phyloP scores from a whole-genome alignment of 306 rosid species.

The Cucurbita maxima region DNA sequence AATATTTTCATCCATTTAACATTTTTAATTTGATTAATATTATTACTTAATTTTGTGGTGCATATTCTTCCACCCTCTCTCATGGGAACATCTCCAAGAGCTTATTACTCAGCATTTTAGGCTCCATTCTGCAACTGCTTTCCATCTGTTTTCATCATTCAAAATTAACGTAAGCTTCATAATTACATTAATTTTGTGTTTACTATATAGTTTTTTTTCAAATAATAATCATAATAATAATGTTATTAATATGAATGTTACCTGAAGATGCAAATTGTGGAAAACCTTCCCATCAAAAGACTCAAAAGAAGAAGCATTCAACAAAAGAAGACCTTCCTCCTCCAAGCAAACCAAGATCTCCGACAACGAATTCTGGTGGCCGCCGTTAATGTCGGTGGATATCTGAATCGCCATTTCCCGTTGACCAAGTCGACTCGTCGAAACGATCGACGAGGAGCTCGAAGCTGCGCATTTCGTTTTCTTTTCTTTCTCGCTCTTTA shows the following conservation, averaged over 20 bases:
- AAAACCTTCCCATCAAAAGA: slow-evolving; percentile 38
- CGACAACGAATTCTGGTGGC: slow-evolving; percentile 21
- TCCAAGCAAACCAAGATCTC: slow-evolving; percentile 33
- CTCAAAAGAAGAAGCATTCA: slow-evolving; percentile 49
- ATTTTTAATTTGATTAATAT: not conserved
- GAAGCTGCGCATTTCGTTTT: not conserved
- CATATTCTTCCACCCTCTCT: not conserved
- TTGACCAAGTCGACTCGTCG: slow-evolving; percentile 32
- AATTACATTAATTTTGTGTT: too few species aligned
- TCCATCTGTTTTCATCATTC: not conserved
- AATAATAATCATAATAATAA: not conserved
- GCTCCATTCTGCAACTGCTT: not conserved
- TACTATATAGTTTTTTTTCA: too few species aligned
- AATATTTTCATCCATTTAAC: not conserved
- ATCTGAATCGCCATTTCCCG: slow-evolving; percentile 40
- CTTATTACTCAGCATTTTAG: not conserved
- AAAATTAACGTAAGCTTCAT: not conserved
- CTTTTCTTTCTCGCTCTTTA: not conserved
- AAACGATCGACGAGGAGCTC: slow-evolving; percentile 23
- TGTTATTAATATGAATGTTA: not conserved
- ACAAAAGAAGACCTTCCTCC: slow-evolving; percentile 24
- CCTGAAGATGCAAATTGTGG: slow-evolving; percentile 40
- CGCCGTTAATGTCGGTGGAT: slow-evolving; percentile 8
- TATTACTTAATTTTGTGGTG: slow-evolving; percentile 1
- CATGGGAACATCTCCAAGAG: slow-evolving; percentile 5